Evolutionary conservation across 2,329 filamentous ascomycete species (phyloP).

Genomic region (Pseudogymnoascus sp.): DNA sequence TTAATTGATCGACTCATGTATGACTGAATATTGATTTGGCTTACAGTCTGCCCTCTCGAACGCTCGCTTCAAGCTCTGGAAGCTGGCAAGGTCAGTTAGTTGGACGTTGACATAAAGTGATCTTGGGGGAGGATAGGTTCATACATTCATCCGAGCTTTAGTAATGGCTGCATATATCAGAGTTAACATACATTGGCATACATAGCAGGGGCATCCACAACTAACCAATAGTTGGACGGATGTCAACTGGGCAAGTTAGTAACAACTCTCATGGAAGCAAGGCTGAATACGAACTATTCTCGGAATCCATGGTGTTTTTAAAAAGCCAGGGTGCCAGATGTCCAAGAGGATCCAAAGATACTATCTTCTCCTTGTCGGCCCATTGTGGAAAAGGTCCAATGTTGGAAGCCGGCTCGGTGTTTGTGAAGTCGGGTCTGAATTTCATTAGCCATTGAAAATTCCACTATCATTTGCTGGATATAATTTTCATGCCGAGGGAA

Average conservation of each 20-base stretch:
- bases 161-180: conserved; percentile 24
- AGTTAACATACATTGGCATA: background rate
- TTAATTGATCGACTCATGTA: conserved; percentile 10
- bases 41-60: conserved; percentile 65
- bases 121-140: background rate
- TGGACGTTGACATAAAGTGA: background rate
- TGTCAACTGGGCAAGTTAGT: conserved; percentile 27
- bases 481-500: background rate
- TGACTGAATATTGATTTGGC: conserved; percentile 16
- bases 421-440: conserved; percentile 58
- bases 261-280: background rate
- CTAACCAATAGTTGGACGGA: conserved; percentile 29
- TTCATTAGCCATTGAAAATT: background rate
- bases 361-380: conserved; percentile 86
- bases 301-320: conserved; percentile 66
- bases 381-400: conserved; percentile 87
- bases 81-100: conserved; percentile 37
- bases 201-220: background rate
- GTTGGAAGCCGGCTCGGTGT: conserved; percentile 84
- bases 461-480: background rate
- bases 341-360: conserved; percentile 92
- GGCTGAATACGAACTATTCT: conserved; percentile 45
- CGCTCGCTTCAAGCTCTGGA: conserved; percentile 87
- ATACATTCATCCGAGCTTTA: conserved; percentile 29
- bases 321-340: conserved; percentile 80